Evolutionary conservation across 1,284 basidiomycete genomes (phyloP).

Genomic region (Puccinia coronata): DNA sequence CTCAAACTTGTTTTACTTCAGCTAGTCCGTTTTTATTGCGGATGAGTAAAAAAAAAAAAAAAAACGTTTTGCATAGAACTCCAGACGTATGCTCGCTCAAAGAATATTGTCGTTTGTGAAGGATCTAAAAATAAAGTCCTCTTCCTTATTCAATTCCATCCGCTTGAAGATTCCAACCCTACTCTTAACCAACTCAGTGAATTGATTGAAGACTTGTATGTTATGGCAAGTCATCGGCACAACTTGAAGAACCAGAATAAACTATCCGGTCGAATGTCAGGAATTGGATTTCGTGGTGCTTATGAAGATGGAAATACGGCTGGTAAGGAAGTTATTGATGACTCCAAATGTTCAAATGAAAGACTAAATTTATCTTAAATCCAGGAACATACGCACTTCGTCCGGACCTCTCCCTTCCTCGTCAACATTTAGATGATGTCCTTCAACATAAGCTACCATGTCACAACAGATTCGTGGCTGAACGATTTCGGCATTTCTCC

Average conservation of each 20-base stretch:
- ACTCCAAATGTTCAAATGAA: too few relatives aligned
- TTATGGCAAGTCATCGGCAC: not conserved
- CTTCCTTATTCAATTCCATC: not conserved
- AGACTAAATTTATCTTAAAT: too few relatives aligned
- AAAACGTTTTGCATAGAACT: not conserved
- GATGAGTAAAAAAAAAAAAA: not conserved
- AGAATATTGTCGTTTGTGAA: not conserved
- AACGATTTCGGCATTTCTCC: not conserved
- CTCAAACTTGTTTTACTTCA: not conserved
- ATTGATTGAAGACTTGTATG: conserved; percentile 1
- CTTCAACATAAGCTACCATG: not conserved
- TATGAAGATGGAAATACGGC: not conserved
- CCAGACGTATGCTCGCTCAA: not conserved
- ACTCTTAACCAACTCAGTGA: not conserved
- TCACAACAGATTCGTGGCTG: not conserved
- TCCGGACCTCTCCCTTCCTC: too few relatives aligned
- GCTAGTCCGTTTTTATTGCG: not conserved
- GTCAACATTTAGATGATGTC: too few relatives aligned
- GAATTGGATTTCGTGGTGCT: not conserved
- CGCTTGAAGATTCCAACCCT: too few relatives aligned
- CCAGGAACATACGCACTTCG: too few relatives aligned
- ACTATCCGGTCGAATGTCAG: not conserved
- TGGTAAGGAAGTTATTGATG: too few relatives aligned
- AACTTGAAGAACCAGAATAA: not conserved
- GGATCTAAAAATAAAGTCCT: not conserved